Conservation (phyloP, 768 basidiomycete genomes). For the Rhodotorula kratochvilovae region DNA sequence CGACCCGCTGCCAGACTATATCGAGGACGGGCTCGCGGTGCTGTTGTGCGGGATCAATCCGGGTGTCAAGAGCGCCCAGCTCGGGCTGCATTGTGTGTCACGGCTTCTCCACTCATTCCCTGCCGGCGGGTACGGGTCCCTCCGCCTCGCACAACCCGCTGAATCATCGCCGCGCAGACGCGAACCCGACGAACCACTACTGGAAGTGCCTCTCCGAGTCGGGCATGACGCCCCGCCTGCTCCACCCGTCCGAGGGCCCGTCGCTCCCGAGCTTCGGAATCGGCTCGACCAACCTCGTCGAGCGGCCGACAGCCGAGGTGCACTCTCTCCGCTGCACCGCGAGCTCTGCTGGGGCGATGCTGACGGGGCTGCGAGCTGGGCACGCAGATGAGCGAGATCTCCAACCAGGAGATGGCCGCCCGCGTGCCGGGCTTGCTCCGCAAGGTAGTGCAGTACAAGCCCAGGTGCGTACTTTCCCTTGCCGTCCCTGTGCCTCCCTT, state of each 20-base stretch:
- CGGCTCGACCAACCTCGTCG: constrained; percentile 26
- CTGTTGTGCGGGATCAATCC: constrained; percentile 31
- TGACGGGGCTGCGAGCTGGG: not conserved
- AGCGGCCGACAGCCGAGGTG: constrained; percentile 18
- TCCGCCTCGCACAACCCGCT: too few relatives aligned
- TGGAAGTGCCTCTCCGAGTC: constrained; percentile 17
- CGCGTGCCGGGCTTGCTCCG: constrained; percentile 7
- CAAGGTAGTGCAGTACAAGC: constrained; percentile 14
- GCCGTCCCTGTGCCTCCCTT: too few relatives aligned
- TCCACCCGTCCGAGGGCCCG: constrained; percentile 20
- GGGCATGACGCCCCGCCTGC: constrained; percentile 24
- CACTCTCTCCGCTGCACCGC: not conserved
- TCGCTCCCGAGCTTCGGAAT: constrained; percentile 10
- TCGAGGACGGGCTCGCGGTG: not conserved
- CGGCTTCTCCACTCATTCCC: too few relatives aligned
- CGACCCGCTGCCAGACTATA: constrained; percentile 20
- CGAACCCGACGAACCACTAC: constrained; percentile 35
- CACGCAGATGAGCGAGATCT: constrained; percentile 28
- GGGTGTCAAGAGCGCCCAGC: constrained; percentile 10
- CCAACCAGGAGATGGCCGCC: constrained; percentile 17
- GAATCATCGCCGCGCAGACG: constrained; percentile 6
- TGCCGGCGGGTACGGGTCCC: not conserved
- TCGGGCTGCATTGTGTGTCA: constrained; percentile 16
- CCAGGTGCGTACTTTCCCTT: not conserved
- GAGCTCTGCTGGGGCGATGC: not conserved